A percentile compares a stretch with the other conserved stretches of the same genome.
These are phyloP conservation scores for Drechslerella coelobrocha DNA, from an alignment of 2,329 filamentous ascomycete genomes.

Conservation along the genomic window DNA sequence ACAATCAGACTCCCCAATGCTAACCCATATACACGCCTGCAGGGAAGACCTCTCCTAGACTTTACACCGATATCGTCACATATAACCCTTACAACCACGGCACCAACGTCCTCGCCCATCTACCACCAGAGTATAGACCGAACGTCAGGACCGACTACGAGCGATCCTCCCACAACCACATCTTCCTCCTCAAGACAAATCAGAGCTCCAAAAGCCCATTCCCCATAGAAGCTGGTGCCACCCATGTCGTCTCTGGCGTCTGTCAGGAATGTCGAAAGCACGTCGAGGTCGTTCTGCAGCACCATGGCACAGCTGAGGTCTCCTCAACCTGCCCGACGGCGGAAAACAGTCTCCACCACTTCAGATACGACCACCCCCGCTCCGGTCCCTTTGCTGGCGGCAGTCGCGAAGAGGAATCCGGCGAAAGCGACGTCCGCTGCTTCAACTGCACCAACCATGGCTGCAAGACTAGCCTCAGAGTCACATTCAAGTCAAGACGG, in stretches of 20 bases:
- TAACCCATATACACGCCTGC: background rate
- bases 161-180: constrained; percentile 64
- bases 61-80: constrained; percentile 60
- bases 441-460: constrained; percentile 68
- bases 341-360: constrained; percentile 68
- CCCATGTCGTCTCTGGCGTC: constrained; percentile 67
- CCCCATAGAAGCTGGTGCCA: constrained; percentile 58
- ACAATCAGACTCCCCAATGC: too few species aligned
- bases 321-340: constrained; percentile 61
- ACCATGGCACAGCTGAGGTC: constrained; percentile 57
- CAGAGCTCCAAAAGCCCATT: constrained; percentile 61
- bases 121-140: constrained; percentile 62
- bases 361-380: constrained; percentile 50
- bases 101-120: constrained; percentile 66
- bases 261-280: constrained; percentile 70
- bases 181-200: constrained; percentile 62
- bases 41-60: constrained; percentile 62
- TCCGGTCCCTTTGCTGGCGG: constrained; percentile 46
- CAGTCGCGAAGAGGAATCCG: constrained; percentile 53
- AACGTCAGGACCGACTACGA: constrained; percentile 52
- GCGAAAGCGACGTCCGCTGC: constrained; percentile 60
- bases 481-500: constrained; percentile 64
- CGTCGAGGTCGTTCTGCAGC: constrained; percentile 66
- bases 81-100: constrained; percentile 64
- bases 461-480: constrained; percentile 65